Evolutionary conservation across 176 grass and related monocot genomes (phyloP).

Genomic region (Oryza officinalis): DNA sequence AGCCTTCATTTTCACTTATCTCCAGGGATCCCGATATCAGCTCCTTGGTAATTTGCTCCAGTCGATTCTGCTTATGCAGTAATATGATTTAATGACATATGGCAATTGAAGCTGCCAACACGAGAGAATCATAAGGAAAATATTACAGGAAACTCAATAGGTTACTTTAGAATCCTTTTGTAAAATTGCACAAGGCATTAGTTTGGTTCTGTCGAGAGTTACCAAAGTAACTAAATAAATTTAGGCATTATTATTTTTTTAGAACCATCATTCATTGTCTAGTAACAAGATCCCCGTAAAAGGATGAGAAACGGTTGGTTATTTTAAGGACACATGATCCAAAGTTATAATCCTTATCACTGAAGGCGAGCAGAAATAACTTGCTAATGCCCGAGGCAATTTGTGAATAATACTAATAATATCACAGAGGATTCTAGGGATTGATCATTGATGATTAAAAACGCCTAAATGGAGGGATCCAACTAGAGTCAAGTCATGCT

Average conservation of each 20-base stretch:
- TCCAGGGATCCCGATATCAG: slow-evolving; percentile 63
- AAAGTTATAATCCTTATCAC: slow-evolving; percentile 8
- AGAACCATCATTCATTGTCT: neutral
- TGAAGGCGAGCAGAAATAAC: neutral
- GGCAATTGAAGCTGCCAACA: slow-evolving; percentile 65
- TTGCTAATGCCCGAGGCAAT: neutral
- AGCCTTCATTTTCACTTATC: slow-evolving; percentile 45
- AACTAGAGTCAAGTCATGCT: neutral
- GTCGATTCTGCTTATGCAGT: slow-evolving; percentile 81
- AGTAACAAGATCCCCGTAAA: neutral
- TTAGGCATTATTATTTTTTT: neutral
- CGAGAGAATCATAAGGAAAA: slow-evolving; percentile 63
- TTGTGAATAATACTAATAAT: slow-evolving; percentile 16
- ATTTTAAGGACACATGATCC: neutral
- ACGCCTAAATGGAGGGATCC: neutral
- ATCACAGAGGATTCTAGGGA: neutral
- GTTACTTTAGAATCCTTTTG: slow-evolving; percentile 15
- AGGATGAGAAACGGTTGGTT: neutral
- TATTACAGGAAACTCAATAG: slow-evolving; percentile 15
- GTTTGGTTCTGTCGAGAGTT: neutral
- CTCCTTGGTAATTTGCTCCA: slow-evolving; percentile 85
- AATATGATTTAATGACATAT: slow-evolving; percentile 79
- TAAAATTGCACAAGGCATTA: neutral
- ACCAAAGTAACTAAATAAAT: slow-evolving; percentile 9
- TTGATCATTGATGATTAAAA: neutral